Conservation (phyloP, 2,329 filamentous ascomycete species). For the Pestalotiopsis sp. region DNA sequence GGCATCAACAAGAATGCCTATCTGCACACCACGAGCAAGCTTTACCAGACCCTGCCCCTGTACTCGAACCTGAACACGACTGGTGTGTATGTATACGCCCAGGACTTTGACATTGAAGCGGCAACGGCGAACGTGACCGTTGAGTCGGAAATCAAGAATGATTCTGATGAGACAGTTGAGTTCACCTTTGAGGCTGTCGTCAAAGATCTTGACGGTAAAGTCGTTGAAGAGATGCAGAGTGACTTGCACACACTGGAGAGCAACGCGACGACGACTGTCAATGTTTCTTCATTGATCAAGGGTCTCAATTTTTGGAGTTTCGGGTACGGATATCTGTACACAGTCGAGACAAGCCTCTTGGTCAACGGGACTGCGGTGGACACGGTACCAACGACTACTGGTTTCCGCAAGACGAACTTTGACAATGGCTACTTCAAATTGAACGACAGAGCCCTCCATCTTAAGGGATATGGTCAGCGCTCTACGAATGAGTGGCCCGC, state of each 20-base stretch:
- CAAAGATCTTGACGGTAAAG: not conserved
- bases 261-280: not conserved
- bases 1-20: slow-evolving; percentile 11
- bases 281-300: not conserved
- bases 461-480: slow-evolving; percentile 7
- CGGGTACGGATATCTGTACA: slow-evolving; percentile 6
- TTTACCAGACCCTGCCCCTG: slow-evolving; percentile 3
- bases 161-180: not conserved
- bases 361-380: not conserved
- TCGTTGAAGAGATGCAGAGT: not conserved
- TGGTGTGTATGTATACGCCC: slow-evolving; percentile 2
- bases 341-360: not conserved
- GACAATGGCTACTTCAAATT: not conserved
- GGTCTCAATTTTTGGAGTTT: slow-evolving; percentile 6
- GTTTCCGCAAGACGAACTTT: slow-evolving; percentile 7
- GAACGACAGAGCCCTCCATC: slow-evolving; percentile 5
- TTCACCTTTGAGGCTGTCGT: not conserved
- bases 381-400: not conserved
- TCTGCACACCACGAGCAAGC: not conserved
- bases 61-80: slow-evolving; percentile 10
- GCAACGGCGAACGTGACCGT: not conserved
- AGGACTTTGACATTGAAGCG: not conserved
- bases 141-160: slow-evolving; percentile 2
- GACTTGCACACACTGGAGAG: not conserved
- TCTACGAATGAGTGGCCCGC: slow-evolving; percentile 8